phyloP scores from a whole-genome alignment of 768 basidiomycete genomes.

The Amanita rimosa region DNA sequence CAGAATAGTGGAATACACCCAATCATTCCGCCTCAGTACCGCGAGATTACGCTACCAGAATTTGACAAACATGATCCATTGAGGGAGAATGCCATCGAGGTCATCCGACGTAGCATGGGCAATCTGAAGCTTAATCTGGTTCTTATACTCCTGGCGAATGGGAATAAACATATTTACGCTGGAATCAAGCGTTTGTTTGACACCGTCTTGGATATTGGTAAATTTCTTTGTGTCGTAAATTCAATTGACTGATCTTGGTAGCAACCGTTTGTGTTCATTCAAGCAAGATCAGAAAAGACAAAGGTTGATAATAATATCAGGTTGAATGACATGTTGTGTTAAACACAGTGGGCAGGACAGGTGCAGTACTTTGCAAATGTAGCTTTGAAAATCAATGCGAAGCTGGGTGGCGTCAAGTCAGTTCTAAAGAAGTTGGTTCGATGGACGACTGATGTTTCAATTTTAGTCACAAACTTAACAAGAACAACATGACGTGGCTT shows the following conservation, averaged over 20 bases:
- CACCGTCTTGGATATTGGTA: conserved; percentile 46
- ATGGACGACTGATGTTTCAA: conserved; percentile 1
- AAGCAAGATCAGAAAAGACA: conserved; percentile 55
- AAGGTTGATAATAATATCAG: conserved; percentile 27
- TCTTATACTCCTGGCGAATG: conserved; percentile 54
- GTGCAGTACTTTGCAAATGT: conserved; percentile 70
- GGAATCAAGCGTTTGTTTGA: conserved; percentile 69
- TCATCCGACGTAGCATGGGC: conserved; percentile 31
- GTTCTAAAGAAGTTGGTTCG: conserved; percentile 8
- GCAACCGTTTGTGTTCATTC: conserved; percentile 70
- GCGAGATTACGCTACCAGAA: conserved; percentile 34
- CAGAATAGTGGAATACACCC: conserved; percentile 49
- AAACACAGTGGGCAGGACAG: conserved; percentile 33
- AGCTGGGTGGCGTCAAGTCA: conserved; percentile 73
- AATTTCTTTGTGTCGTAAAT: background rate
- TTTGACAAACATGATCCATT: conserved; percentile 44
- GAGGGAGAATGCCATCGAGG: conserved; percentile 34
- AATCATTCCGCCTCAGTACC: conserved; percentile 23
- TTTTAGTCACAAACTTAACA: conserved; percentile 33
- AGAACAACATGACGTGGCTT: conserved; percentile 49
- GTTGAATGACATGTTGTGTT: conserved; percentile 12
- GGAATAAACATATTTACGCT: conserved; percentile 68
- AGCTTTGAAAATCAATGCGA: conserved; percentile 74
- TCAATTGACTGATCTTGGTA: conserved; percentile 7
- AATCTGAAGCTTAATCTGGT: conserved; percentile 39